Conservation (phyloP, 768 basidiomycete species). For the Gyrodon lividus region DNA sequence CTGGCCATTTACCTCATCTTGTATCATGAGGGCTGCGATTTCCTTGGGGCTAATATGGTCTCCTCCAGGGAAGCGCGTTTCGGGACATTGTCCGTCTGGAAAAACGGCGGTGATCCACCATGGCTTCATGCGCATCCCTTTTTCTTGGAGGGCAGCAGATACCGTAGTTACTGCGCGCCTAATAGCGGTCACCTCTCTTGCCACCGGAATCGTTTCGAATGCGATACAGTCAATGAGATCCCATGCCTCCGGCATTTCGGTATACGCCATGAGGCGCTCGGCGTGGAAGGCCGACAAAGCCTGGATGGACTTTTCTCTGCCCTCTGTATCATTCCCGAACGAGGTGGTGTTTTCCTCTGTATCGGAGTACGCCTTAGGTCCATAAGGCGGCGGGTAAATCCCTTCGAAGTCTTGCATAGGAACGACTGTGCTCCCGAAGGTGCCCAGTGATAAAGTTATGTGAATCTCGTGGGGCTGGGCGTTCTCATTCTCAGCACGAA, state of each 20-base stretch:
- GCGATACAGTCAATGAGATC: slow-evolving; percentile 57
- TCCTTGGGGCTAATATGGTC: slow-evolving; percentile 34
- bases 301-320: slow-evolving; percentile 40
- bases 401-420: slow-evolving; percentile 75
- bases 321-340: slow-evolving; percentile 37
- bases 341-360: slow-evolving; percentile 40
- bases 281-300: slow-evolving; percentile 64
- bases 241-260: slow-evolving; percentile 52
- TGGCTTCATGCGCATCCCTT: slow-evolving; percentile 42
- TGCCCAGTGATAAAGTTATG: slow-evolving; percentile 71
- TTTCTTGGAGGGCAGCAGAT: slow-evolving; percentile 15
- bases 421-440: slow-evolving; percentile 65
- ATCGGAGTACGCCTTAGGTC: slow-evolving; percentile 47
- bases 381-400: slow-evolving; percentile 73
- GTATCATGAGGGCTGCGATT: slow-evolving; percentile 44
- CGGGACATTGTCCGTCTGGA: slow-evolving; percentile 48
- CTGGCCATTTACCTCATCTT: slow-evolving; percentile 12
- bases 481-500: slow-evolving; percentile 23
- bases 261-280: slow-evolving; percentile 55
- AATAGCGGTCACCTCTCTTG: slow-evolving; percentile 64
- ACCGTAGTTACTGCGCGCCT: slow-evolving; percentile 54
- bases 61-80: slow-evolving; percentile 31
- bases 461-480: slow-evolving; percentile 30
- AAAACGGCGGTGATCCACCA: slow-evolving; percentile 79
- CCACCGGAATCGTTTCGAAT: slow-evolving; percentile 77